Evolutionary conservation across 345 rosid species (phyloP), one percentile per base, ranked within the genome.

Genomic region (Boechera stricta): DNA sequence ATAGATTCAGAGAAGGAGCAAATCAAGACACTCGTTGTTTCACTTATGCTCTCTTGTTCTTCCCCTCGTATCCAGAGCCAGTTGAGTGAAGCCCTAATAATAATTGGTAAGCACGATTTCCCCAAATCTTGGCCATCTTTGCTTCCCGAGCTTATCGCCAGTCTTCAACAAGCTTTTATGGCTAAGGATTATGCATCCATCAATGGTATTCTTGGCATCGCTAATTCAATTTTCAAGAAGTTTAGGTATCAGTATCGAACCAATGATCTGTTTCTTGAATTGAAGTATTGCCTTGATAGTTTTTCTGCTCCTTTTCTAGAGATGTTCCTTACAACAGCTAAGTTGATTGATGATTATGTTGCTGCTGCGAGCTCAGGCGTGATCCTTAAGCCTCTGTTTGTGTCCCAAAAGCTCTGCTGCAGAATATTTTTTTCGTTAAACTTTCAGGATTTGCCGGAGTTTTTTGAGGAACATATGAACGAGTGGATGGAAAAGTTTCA

Each of bases 401-500:
- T 90, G 85, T 91, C 96, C 0, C 97, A 90, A 76, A 87, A 84
- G 79, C 77, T 91, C 67, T 94, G 98, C 58, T 94, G 92, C 75
- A 85, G 94, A 75, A 85, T 91, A 56, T 94, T 94, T 71, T 91
- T 79, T 69, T 91, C 97, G 0, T 61, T 94, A 80, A 94, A 91
- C 73, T 91, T 85, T 76, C 94, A 88, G 77, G 98, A 94, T 35
- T 66, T 94, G 79, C 97, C 98, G 0, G 98, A 91, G 83, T 91
- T 82, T 69, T 94, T 94, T 28, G 98, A 91, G 88, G 96, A 94
- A 81, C 90, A 94, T 75, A 91, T 91, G 94, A 80, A 69, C 2
- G 90, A 88, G 65, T 94, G 98, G 98, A 94, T 94, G 98, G 60
- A 60, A 18, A 96, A 87, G 85, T 94, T 94, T 71, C 83, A 76